Evolutionary conservation across 1,284 basidiomycete genomes (phyloP).

Genomic region (Rhodotorula sp.): DNA sequence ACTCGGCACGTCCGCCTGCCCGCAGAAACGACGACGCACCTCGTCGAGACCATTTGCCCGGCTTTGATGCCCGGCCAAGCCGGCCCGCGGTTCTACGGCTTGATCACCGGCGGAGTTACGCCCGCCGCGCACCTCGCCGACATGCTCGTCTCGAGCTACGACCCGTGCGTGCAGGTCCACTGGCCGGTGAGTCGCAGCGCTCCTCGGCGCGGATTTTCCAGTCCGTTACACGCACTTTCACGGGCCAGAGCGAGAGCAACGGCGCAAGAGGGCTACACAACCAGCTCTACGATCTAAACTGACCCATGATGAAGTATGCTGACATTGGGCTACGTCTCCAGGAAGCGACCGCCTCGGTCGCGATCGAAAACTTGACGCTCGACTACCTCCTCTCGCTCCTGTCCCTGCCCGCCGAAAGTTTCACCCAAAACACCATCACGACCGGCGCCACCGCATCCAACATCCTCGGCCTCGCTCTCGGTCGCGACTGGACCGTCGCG

Average conservation of each 20-base stretch:
- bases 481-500: slow-evolving; percentile 40
- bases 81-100: slow-evolving; percentile 54
- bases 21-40: slow-evolving; percentile 25
- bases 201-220: neutral
- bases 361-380: slow-evolving; percentile 52
- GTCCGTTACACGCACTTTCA: neutral
- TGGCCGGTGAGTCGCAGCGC: slow-evolving; percentile 4
- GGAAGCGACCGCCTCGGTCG: slow-evolving; percentile 48
- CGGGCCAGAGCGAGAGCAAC: slow-evolving; percentile 27
- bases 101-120: slow-evolving; percentile 47
- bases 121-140: slow-evolving; percentile 53
- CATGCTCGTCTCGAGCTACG: slow-evolving; percentile 46
- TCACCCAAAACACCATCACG: slow-evolving; percentile 53
- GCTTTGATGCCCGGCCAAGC: slow-evolving; percentile 52
- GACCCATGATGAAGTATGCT: neutral
- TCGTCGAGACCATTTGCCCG: slow-evolving; percentile 45
- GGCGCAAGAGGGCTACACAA: slow-evolving; percentile 32
- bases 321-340: neutral
- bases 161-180: slow-evolving; percentile 54
- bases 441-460: slow-evolving; percentile 57
- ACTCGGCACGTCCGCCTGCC: too few species aligned
- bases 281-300: neutral
- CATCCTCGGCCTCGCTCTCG: slow-evolving; percentile 52
- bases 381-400: slow-evolving; percentile 54
- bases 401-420: slow-evolving; percentile 46